Evolutionary conservation across 169 alveolate genomes (phyloP), one percentile per base, ranked within the genome.

Genomic region (Neospora caninum): DNA sequence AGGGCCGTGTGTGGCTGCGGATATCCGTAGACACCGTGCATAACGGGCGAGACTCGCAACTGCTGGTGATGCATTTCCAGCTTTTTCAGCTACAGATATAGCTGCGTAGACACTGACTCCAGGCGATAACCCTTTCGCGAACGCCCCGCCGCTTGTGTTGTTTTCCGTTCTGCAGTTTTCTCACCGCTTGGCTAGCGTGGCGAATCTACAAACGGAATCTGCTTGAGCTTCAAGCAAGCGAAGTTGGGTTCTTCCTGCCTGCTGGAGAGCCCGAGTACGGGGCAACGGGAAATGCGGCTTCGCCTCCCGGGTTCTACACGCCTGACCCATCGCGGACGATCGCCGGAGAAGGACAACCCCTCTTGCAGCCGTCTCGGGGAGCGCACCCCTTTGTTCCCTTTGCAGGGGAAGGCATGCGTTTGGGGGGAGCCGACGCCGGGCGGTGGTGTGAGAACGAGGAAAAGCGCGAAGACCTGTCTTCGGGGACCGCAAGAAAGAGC

Each of bases 181-280:
- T 83, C n/a, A 64, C 88, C 34, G 92, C 92, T 0, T 92, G 94
- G 94, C 70, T 92, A 2, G 91, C 94, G 29, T 92, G 94, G 94
- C 69, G 80, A 42, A 22, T 92, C 43, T 92, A 92, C 53, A 92
- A 92, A 42, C 41, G 67, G 0, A 69, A 73, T 18, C 18, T 92
- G 70, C 27, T 58, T 6, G 45, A 53, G 49, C 0, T 83, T 29
- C 91, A 80, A 1, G 86, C 87, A 25, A 89, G 49, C 67, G 94
- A 92, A 49, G 64, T 54, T 0, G 69, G 43, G 1, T 82, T 6
- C 41, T 92, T 64, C 87, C 36, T 27, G 34, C 92, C 67, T 58
- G 38, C 89, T 36, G 89, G 64, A 42, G 64, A 42, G 67, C 64
- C 67, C 29, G 89, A 82, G 18, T 82, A 82, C 89, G 89, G 89